Base-by-base conservation (phyloP, 768 basidiomycete species). In the Coprinellus micaceus region DNA sequence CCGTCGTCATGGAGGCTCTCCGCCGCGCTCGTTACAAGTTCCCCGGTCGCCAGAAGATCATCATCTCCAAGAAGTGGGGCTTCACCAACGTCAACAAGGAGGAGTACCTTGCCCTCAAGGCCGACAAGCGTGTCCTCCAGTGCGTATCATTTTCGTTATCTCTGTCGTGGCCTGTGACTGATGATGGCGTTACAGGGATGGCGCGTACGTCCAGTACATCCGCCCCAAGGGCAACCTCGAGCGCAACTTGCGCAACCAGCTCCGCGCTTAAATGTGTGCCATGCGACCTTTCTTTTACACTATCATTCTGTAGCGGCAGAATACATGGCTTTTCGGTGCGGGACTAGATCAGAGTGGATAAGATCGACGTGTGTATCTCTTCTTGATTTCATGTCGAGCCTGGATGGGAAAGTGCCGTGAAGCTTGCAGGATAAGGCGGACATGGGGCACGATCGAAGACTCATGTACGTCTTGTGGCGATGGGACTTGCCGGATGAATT, bases 1-100 rank as follows among this genome's bases (percentile, higher is more conserved):
- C 85, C 26, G 91, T 98, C 66, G 89, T 97, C 71, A 88, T 92
- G 75, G 97, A 98, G 78, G 96, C 95, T 53, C 88, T 98, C 62
- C 91, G 95, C 66, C 94, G 95, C 65, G 92, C 94, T 11, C 91
- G 96, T 54, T 98, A 98, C 86, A 99, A 98, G 86, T 96, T 94
- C 88, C 91, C 93, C n/a, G 93, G 94, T 56, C 85, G 93, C 68
- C 94, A 96, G 81, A 96, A 96, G 84, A 94, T 96, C 72, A 94
- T 95, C 63, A 81, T 94, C 63, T 92, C 89, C 56, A 93, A 93
- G 83, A 97, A 96, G 83, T 98, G 97, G 94, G 95, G 95, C 59
- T 98, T 99, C 80, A 99, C 97, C 40, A 89, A 89, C 65, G 94
- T 98, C 57, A 84, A 85, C 71, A 87, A 93, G 73, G 86, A 84